Evolutionary conservation across 345 rosid genomes (phyloP).

Genomic region (Pseudoturritis turrita): DNA sequence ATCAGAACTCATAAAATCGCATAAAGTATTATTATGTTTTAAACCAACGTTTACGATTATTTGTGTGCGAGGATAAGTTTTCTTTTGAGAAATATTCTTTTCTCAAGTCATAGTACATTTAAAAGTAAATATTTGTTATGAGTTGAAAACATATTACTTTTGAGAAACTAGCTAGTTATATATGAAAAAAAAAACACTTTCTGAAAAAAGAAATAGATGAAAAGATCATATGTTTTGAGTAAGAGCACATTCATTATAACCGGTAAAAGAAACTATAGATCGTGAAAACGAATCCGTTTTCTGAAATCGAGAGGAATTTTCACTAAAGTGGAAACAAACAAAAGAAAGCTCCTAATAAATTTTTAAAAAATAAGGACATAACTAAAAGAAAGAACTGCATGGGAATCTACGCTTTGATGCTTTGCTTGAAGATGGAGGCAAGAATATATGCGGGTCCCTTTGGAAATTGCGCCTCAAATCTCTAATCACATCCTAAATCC

Average conservation of each 20-base stretch:
- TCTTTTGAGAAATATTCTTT: neutral
- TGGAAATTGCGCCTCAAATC: conserved; percentile 34
- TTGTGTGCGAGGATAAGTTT: neutral
- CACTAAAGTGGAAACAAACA: conserved; percentile 26
- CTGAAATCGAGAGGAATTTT: conserved; percentile 18
- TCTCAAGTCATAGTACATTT: neutral
- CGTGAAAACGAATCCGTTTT: conserved; percentile 22
- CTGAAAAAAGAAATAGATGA: neutral
- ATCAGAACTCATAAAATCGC: neutral
- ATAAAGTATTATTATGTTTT: neutral
- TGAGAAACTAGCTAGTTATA: conserved; percentile 1
- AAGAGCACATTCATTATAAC: neutral
- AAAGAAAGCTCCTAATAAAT: conserved; percentile 16
- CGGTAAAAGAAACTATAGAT: neutral
- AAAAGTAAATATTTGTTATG: neutral
- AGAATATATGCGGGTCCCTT: conserved; percentile 39
- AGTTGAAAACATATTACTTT: neutral
- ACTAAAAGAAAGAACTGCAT: conserved; percentile 19
- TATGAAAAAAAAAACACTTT: neutral
- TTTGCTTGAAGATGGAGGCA: conserved; percentile 36
- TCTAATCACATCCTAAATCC: conserved; percentile 22
- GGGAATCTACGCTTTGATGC: conserved; percentile 37
- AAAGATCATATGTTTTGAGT: neutral
- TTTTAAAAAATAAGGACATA: neutral
- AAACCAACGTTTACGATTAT: neutral